Evolutionary conservation across 1,139 yeast species (phyloP).

Genomic region (Suhomyces guaymorum): DNA sequence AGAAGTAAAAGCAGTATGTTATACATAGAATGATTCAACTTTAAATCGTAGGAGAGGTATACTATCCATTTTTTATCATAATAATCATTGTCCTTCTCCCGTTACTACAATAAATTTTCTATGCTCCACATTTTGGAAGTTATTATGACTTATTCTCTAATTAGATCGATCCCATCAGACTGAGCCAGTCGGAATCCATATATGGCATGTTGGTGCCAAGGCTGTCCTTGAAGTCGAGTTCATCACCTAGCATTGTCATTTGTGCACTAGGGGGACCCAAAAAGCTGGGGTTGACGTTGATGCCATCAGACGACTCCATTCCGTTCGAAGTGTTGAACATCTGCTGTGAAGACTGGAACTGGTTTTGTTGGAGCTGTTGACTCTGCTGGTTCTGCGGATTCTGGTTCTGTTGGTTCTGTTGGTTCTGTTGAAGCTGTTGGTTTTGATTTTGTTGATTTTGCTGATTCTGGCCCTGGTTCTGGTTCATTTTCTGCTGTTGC

Average conservation of each 20-base stretch:
- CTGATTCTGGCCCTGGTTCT: conserved; percentile 3
- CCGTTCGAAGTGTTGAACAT: too few species aligned
- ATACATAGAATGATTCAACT: too few species aligned
- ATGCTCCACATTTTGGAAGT: too few species aligned
- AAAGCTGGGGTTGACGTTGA: conserved; percentile 1
- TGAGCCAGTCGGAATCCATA: conserved; percentile 34
- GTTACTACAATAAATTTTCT: too few species aligned
- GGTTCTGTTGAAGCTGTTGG: conserved; percentile 2
- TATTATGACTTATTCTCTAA: too few species aligned
- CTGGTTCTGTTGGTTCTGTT: conserved; percentile 1
- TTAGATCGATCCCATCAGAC: conserved; percentile 39
- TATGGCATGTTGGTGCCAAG: conserved; percentile 7
- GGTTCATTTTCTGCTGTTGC: conserved; percentile 17
- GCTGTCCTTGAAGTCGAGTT: conserved; percentile 7
- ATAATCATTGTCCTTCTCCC: too few species aligned
- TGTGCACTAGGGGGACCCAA: conserved; percentile 1
- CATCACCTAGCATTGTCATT: conserved; percentile 2
- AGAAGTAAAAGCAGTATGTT: too few species aligned
- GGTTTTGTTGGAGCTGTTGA: neutral
- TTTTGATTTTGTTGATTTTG: conserved; percentile 2
- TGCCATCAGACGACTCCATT: too few species aligned
- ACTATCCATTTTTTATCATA: too few species aligned
- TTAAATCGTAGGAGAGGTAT: too few species aligned
- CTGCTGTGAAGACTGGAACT: too few species aligned
- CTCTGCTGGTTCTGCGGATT: too few species aligned